These are phyloP conservation scores for Wilcoxina mikolae DNA, from an alignment of 495 filamentous ascomycete species.

Conservation along the genomic window DNA sequence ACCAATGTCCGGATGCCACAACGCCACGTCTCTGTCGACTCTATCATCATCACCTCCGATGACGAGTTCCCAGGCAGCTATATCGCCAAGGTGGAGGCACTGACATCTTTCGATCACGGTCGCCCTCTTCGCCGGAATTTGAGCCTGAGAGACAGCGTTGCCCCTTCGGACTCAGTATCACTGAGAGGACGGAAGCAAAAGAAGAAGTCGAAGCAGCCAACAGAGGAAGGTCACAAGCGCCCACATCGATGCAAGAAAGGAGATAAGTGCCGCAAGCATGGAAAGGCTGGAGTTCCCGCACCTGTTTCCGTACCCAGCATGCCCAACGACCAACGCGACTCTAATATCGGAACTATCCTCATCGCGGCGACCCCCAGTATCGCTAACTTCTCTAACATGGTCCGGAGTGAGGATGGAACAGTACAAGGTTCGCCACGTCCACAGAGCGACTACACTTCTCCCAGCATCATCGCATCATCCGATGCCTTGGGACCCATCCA, in stretches of 20 bases:
- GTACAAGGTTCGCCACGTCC: slow-evolving; percentile 31
- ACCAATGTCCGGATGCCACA: slow-evolving; percentile 24
- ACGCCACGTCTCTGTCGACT: slow-evolving; percentile 18
- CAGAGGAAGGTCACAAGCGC: slow-evolving; percentile 27
- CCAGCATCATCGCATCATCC: slow-evolving; percentile 74
- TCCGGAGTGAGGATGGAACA: background rate
- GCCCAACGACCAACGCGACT: background rate
- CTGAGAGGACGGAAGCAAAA: slow-evolving; percentile 25
- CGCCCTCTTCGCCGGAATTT: slow-evolving; percentile 14
- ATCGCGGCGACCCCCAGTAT: slow-evolving; percentile 28
- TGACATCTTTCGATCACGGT: background rate
- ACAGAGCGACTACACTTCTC: background rate
- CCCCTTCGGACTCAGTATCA: slow-evolving; percentile 26
- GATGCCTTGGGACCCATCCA: slow-evolving; percentile 62
- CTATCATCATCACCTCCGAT: slow-evolving; percentile 19
- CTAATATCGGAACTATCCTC: slow-evolving; percentile 26
- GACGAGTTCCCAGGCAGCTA: background rate
- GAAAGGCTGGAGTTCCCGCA: slow-evolving; percentile 46
- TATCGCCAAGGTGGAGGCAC: background rate
- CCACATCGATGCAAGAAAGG: slow-evolving; percentile 80
- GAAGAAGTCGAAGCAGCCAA: slow-evolving; percentile 26
- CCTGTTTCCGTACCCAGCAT: background rate
- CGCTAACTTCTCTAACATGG: slow-evolving; percentile 18
- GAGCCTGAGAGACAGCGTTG: slow-evolving; percentile 4
- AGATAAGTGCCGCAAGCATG: slow-evolving; percentile 60